Percentiles rank a stretch among this genome's conserved stretches.
Evolutionary conservation across 1,284 basidiomycete species (phyloP).

Genomic region (Sporisorium iseilematis-ciliati): DNA sequence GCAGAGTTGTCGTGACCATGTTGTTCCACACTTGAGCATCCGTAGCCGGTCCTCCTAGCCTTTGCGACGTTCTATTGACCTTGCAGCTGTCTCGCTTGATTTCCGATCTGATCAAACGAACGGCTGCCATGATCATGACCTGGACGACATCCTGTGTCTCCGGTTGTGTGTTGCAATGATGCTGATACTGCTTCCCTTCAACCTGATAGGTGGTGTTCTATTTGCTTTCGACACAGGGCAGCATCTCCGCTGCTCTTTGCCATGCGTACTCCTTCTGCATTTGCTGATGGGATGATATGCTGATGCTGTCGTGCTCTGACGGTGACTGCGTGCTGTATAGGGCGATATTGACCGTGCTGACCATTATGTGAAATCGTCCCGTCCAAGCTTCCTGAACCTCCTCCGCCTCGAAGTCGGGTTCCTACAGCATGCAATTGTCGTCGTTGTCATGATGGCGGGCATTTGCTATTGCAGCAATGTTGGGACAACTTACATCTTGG

Average conservation of each 20-base stretch:
- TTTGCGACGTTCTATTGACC: too few species aligned
- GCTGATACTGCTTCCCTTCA: too few species aligned
- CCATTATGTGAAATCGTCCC: background rate
- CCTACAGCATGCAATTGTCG: slow-evolving; percentile 11
- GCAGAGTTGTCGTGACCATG: background rate
- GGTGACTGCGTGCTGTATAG: background rate
- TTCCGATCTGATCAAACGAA: too few species aligned
- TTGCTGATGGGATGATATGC: background rate
- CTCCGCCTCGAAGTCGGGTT: background rate
- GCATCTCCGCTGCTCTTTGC: background rate
- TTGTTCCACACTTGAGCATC: background rate
- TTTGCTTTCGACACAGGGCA: background rate
- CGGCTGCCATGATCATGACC: too few species aligned
- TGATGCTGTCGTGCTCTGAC: background rate
- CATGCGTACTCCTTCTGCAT: background rate
- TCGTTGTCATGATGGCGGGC: background rate
- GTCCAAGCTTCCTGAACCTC: background rate
- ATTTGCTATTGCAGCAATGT: slow-evolving; percentile 21
- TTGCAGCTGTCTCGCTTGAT: too few species aligned
- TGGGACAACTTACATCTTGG: slow-evolving; percentile 43
- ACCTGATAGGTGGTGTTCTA: too few species aligned
- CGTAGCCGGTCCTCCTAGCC: background rate
- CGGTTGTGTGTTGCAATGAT: too few species aligned
- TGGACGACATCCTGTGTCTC: too few species aligned
- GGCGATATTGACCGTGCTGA: background rate